phyloP scores from a whole-genome alignment of 495 filamentous ascomycete genomes.

The Podospora bellae-mahoneyi region DNA sequence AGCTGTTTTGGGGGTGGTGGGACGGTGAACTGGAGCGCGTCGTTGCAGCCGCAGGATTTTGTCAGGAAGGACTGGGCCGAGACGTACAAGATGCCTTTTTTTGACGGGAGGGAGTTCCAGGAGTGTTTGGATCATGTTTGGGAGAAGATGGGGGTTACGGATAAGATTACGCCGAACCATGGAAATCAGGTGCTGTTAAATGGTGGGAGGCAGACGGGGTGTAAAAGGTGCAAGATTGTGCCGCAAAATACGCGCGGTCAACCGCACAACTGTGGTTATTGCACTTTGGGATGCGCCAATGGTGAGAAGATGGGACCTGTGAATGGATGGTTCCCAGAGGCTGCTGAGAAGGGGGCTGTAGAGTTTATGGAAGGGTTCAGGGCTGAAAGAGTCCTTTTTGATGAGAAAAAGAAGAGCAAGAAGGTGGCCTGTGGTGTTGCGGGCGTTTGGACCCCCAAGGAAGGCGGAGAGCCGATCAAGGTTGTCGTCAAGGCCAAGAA shows the following conservation, averaged over 20 bases:
- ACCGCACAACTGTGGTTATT: constrained; percentile 75
- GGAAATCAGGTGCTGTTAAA: constrained; percentile 67
- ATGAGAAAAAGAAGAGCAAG: constrained; percentile 44
- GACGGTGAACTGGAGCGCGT: constrained; percentile 85
- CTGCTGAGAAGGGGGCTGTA: constrained; percentile 63
- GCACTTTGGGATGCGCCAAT: constrained; percentile 69
- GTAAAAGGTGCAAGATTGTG: constrained; percentile 56
- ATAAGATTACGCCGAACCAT: constrained; percentile 65
- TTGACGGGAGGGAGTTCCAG: constrained; percentile 73
- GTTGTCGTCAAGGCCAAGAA: constrained; percentile 76
- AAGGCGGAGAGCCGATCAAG: constrained; percentile 56
- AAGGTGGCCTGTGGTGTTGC: constrained; percentile 63
- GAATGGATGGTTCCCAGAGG: constrained; percentile 74
- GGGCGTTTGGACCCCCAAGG: constrained; percentile 71
- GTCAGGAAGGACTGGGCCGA: constrained; percentile 80
- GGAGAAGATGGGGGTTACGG: constrained; percentile 63
- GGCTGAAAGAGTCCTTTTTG: constrained; percentile 65
- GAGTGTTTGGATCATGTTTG: constrained; percentile 64
- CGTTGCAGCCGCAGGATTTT: constrained; percentile 73
- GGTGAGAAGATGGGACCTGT: constrained; percentile 75
- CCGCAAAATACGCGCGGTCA: constrained; percentile 75
- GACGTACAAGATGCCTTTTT: constrained; percentile 66
- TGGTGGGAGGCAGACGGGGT: constrained; percentile 73
- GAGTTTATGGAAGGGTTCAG: constrained; percentile 76
- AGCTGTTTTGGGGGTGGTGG: constrained; percentile 83